Base-by-base conservation (phyloP, 169 alveolate genomes). In the Cryptosporidium sp. region DNA sequence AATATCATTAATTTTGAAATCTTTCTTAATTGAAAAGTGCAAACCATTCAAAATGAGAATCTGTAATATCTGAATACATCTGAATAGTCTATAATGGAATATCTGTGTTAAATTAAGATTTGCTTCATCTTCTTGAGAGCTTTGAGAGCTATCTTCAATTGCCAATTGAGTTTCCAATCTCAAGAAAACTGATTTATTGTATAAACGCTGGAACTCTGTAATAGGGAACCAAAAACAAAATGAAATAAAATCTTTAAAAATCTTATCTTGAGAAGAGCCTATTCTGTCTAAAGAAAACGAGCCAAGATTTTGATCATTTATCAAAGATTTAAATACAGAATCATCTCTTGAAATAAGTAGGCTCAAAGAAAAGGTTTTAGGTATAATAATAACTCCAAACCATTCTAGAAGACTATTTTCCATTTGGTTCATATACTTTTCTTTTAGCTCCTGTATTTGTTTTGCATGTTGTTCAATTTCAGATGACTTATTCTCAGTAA, bases 141-240 rank as follows among this genome's bases (percentile, higher is more conserved):
- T 10, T 67, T 18, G 72, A 1, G 16, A 67, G n/a, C 12, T 4
- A 23, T 31, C 7, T n/a, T 37, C 21, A 7, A 4, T 10, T 4
- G 65, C n/a, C 26, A 80, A n/a, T 80, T 65, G 73, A 42, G 7
- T 65, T 10, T 44, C 42, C 5, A 62, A 39, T 44, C 29, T 33
- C 10, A 45, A 61, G 53, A 80, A 80, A 62, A 44, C 44, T 23
- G 75, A 80, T 18, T 45, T 61, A 23, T n/a, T 65, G 21, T 42
- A 14, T 65, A 80, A 65, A 10, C 80, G 80, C 12, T n/a, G 68
- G 60, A 61, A 80, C 67, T 80, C 89, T 16, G 65, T 35, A 31
- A 80, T 29, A 31, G 80, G 75, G 52, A 80, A 80, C 89, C 89
- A 80, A 42, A 80, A 80, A 35, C 73, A 60, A 18, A 60, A 73